These are phyloP conservation scores for Podaxis mareebaensis DNA, from an alignment of 768 basidiomycete genomes.

Conservation along the genomic window DNA sequence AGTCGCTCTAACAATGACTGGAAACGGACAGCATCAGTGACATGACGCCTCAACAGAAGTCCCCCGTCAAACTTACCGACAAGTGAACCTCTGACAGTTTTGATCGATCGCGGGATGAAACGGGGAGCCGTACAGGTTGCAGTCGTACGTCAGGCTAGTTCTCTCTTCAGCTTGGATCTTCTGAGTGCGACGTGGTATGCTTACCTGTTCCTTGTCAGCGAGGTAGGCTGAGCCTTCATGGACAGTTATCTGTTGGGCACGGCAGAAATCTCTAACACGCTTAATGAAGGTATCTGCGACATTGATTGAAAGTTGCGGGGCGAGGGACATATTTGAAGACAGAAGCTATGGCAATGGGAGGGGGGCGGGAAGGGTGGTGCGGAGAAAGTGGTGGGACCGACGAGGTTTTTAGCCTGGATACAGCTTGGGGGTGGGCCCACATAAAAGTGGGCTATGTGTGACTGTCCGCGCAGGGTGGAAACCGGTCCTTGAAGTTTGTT, in stretches of 20 bases:
- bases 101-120: constrained; percentile 3
- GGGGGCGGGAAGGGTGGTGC: not conserved
- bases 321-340: not conserved
- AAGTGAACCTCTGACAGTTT: not conserved
- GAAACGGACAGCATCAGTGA: not conserved
- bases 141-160: not conserved
- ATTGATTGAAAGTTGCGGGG: not conserved
- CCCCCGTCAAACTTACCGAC: not conserved
- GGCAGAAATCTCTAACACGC: constrained; percentile 2
- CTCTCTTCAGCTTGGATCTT: not conserved
- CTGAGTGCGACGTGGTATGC: not conserved
- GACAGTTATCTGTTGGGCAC: not conserved
- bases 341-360: not conserved
- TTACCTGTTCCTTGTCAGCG: not conserved
- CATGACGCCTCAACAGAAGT: not conserved
- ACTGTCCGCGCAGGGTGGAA: not conserved
- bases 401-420: not conserved
- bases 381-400: not conserved
- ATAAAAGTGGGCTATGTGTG: not conserved
- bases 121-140: not conserved
- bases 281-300: not conserved
- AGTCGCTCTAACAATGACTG: not conserved
- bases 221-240: not conserved
- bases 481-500: not conserved
- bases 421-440: not conserved